Evolutionary conservation across 176 grass and related monocot species (phyloP).

Genomic region (Microstegium vimineum): DNA sequence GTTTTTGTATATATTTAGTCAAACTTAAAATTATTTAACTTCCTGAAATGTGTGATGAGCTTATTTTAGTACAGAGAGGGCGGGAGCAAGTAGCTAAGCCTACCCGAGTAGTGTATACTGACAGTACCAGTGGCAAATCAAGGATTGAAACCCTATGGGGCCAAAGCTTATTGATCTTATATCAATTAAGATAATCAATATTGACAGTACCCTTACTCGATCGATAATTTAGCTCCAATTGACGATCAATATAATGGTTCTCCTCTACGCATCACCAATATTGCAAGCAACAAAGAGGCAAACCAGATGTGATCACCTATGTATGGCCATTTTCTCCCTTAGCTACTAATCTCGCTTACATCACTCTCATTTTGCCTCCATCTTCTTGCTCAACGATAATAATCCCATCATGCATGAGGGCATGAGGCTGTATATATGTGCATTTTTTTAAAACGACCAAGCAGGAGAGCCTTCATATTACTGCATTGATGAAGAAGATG

Average conservation of each 20-base stretch:
- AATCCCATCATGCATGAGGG: conserved; percentile 3
- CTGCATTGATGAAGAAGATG: not conserved
- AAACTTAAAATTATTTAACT: no score
- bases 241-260: not conserved
- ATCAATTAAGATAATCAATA: no score
- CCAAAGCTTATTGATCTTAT: no score
- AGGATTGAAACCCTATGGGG: no score
- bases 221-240: not conserved
- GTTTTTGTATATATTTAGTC: no score
- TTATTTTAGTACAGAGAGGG: no score
- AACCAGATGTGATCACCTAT: not conserved
- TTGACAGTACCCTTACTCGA: no score
- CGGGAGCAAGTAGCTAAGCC: no score
- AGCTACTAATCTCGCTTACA: conserved; percentile 1
- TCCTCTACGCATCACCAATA: not conserved
- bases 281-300: not conserved
- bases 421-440: not conserved
- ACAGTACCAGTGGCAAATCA: no score
- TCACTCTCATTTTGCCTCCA: not conserved
- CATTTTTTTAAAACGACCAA: not conserved
- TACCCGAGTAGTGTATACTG: no score
- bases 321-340: not conserved
- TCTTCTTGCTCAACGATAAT: conserved; percentile 12
- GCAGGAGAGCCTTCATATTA: not conserved
- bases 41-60: no score